Percentiles rank a stretch among this genome's conserved stretches.
phyloP scores from a whole-genome alignment of 371 early-diverging fungal species.

The Capillidium heterosporum region DNA sequence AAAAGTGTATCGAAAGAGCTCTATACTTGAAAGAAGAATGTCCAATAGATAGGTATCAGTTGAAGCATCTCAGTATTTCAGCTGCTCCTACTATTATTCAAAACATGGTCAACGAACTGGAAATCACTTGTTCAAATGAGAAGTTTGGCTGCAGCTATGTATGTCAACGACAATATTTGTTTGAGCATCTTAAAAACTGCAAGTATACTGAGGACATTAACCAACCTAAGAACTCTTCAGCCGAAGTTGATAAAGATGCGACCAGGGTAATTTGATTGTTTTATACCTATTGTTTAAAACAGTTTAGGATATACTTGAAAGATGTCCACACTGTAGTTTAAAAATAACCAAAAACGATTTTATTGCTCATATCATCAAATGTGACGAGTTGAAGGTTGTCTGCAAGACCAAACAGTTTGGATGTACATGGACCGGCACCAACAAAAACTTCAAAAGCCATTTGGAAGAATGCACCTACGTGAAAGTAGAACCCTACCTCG shows the following conservation, averaged over 20 bases:
- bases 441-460: neutral
- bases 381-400: neutral
- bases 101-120: neutral
- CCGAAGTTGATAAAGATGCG: neutral
- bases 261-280: neutral
- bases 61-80: neutral
- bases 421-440: neutral
- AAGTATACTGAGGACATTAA: too few relatives aligned
- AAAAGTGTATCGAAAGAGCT: neutral
- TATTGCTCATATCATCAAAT: neutral
- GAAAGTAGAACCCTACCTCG: neutral
- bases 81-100: neutral
- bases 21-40: constrained; percentile 1
- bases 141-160: neutral
- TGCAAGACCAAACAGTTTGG: neutral
- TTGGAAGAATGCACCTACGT: neutral
- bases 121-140: neutral
- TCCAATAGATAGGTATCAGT: constrained; percentile 1
- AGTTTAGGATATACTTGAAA: neutral
- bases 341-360: neutral
- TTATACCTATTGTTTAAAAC: neutral
- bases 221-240: neutral
- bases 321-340: neutral
- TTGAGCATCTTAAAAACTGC: neutral
- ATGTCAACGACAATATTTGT: neutral